A percentile compares a stretch with the other conserved stretches of the same genome.
Conservation (phyloP, 805 yeast genomes). For the Nakazawaea holstii region DNA sequence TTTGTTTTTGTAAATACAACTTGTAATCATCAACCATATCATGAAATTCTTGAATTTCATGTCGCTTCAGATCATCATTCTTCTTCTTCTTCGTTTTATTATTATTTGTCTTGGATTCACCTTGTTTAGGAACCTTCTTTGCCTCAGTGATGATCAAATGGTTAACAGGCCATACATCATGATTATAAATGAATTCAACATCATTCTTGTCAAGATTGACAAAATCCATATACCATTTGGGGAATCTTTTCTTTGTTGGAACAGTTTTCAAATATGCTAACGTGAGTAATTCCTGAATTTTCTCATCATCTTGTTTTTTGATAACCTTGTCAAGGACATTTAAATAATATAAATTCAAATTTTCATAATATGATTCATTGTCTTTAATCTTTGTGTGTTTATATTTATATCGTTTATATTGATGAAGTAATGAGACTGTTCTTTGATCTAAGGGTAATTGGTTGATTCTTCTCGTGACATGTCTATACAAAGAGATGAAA, state of each 20-base stretch:
- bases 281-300: background rate
- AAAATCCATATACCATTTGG: constrained; percentile 8
- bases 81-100: background rate
- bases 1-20: constrained; percentile 2
- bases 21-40: background rate
- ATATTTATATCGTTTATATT: constrained; percentile 3
- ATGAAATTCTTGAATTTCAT: too few species aligned
- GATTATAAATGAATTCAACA: background rate
- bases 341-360: constrained; percentile 2
- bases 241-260: background rate
- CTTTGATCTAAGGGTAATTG: background rate
- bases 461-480: background rate
- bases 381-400: background rate
- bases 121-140: background rate
- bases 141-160: background rate
- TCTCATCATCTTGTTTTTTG: background rate
- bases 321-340: background rate
- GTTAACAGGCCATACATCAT: constrained; percentile 5
- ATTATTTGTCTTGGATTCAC: background rate
- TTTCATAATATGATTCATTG: constrained; percentile 1
- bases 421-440: background rate
- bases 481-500: constrained; percentile 1
- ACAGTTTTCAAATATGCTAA: constrained; percentile 1
- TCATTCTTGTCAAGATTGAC: constrained; percentile 3
- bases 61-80: too few species aligned